Evolutionary conservation across 2,329 filamentous ascomycete genomes (phyloP).

Genomic region (Plenodomus lindquistii): DNA sequence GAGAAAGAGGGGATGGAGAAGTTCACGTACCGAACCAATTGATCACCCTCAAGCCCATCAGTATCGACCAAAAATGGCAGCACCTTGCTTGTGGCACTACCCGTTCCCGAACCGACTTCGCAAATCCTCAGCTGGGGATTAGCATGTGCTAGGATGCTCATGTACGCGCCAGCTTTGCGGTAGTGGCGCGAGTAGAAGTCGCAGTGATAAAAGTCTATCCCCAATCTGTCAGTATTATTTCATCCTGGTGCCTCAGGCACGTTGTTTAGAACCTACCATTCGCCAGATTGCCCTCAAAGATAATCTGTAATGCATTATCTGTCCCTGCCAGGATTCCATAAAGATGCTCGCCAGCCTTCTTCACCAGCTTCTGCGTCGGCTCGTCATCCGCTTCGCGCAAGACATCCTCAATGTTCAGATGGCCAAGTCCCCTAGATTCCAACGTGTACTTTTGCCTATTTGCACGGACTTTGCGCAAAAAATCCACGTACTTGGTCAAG

Average conservation of each 20-base stretch:
- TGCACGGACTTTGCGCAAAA: slow-evolving; percentile 8
- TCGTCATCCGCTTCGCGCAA: slow-evolving; percentile 8
- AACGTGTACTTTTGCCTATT: slow-evolving; percentile 9
- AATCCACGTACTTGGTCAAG: slow-evolving; percentile 10
- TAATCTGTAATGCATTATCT: slow-evolving; percentile 8
- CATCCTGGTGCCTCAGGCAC: background rate
- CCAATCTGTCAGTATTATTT: too few species aligned
- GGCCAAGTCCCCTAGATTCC: slow-evolving; percentile 2
- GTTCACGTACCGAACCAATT: slow-evolving; percentile 3
- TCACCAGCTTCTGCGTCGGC: slow-evolving; percentile 10
- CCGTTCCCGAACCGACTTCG: slow-evolving; percentile 14
- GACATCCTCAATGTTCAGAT: slow-evolving; percentile 9
- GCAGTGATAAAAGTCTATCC: too few species aligned
- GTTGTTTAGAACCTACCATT: slow-evolving; percentile 2
- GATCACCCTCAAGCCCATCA: slow-evolving; percentile 7
- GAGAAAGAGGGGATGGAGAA: background rate
- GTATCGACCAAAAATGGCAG: too few species aligned
- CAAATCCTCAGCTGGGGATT: slow-evolving; percentile 11
- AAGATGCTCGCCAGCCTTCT: slow-evolving; percentile 9
- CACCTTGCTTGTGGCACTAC: slow-evolving; percentile 2
- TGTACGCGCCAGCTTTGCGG: slow-evolving; percentile 5
- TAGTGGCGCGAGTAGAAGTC: too few species aligned
- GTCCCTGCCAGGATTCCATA: slow-evolving; percentile 4
- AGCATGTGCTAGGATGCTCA: slow-evolving; percentile 4
- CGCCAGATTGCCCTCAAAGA: slow-evolving; percentile 7